A percentile compares a stretch with the other conserved stretches of the same genome.
phyloP scores from a whole-genome alignment of 2,329 filamentous ascomycete genomes.

The Aspergillus pseudoterreus region DNA sequence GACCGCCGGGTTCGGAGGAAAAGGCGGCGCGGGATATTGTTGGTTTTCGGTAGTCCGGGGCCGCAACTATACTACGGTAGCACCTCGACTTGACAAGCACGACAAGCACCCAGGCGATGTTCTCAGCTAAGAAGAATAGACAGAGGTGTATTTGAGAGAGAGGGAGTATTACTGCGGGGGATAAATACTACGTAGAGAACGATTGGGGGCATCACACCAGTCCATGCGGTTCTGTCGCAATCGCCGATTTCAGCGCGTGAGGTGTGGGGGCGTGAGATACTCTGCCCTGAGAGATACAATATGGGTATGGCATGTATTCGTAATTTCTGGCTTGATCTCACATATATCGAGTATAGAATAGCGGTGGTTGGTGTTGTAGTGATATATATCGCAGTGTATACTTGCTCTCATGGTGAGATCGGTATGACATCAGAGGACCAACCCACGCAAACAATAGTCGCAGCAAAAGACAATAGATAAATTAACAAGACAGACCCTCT shows the following conservation, averaged over 20 bases:
- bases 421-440: background rate
- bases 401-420: background rate
- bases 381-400: background rate
- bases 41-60: too few species aligned
- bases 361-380: too few species aligned
- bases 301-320: too few species aligned
- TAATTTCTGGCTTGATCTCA: too few species aligned
- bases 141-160: too few species aligned
- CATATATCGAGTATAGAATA: too few species aligned
- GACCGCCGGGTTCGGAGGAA: constrained; percentile 36
- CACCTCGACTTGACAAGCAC: too few species aligned
- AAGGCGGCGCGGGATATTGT: constrained; percentile 9
- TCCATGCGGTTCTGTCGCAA: constrained; percentile 23
- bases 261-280: background rate
- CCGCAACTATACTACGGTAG: too few species aligned
- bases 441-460: background rate
- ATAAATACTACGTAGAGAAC: background rate
- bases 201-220: background rate
- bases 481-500: too few species aligned
- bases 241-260: constrained; percentile 9
- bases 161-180: background rate
- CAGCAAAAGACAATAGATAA: background rate
- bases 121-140: too few species aligned
- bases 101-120: too few species aligned
- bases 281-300: background rate